Conservation (phyloP, 2,329 filamentous ascomycete genomes). For the Colletotrichum paranaense region DNA sequence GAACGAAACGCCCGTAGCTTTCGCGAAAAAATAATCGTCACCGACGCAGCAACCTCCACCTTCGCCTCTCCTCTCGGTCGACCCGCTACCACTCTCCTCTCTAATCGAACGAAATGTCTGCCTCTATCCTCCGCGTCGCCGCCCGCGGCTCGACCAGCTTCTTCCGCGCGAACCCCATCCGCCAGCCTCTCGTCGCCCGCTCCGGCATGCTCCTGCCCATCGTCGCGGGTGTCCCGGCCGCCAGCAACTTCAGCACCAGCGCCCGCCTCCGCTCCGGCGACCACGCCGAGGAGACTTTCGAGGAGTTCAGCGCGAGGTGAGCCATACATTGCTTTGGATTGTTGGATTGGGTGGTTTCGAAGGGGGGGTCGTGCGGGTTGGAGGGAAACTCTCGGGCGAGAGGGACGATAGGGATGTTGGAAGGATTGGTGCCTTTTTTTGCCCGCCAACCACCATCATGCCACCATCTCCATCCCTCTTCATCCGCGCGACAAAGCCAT, state of each 20-base stretch:
- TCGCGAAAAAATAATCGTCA: slow-evolving; percentile 29
- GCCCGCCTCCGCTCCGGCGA: slow-evolving; percentile 63
- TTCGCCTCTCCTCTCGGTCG: slow-evolving; percentile 33
- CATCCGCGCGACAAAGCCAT: slow-evolving; percentile 19
- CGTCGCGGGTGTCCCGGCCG: slow-evolving; percentile 56
- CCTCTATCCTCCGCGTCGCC: slow-evolving; percentile 77
- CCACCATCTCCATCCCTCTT: slow-evolving; percentile 1
- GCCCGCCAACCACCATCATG: background rate
- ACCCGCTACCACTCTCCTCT: slow-evolving; percentile 10
- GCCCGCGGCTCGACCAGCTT: slow-evolving; percentile 74
- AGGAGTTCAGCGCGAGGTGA: slow-evolving; percentile 98
- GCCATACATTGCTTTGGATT: slow-evolving; percentile 40
- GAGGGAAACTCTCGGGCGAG: background rate
- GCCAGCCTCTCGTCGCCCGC: slow-evolving; percentile 66
- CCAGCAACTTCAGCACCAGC: slow-evolving; percentile 72
- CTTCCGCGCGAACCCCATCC: slow-evolving; percentile 72
- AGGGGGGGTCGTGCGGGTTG: background rate
- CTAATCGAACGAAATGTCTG: slow-evolving; percentile 64
- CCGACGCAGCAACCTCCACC: slow-evolving; percentile 22
- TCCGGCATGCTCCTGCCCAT: slow-evolving; percentile 62
- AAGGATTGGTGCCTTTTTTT: background rate
- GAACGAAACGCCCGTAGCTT: slow-evolving; percentile 35
- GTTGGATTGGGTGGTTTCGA: background rate
- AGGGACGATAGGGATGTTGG: slow-evolving; percentile 29
- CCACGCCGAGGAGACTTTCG: slow-evolving; percentile 96